Base-by-base conservation (phyloP, 208 protist genomes). In the Herpetomonas tarakana region DNA sequence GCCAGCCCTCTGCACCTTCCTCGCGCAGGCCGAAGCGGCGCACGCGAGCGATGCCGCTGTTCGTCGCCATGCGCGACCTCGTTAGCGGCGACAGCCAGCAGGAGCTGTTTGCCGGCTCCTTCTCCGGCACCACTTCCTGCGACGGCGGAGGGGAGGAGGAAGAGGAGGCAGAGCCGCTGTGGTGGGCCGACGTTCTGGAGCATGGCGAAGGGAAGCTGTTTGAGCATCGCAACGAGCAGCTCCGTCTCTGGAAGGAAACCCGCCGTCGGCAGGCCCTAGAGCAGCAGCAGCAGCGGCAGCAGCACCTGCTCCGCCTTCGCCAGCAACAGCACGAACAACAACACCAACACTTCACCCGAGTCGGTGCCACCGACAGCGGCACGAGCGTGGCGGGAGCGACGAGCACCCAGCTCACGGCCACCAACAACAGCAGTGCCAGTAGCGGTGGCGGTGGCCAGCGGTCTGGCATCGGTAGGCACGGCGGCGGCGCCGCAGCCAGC, bases 171-270 rank as follows among this genome's bases (percentile, higher is more conserved):
- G 68, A 86, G 29, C 66, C 65, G n/a, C 71, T 86, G 21, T 82
- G 75, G 75, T 86, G 79, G 79, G 60, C 22, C n/a, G 79, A 86
- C 50, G 66, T 86, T 14, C 21, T 80, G 24, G 49, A 70, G 38
- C 62, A 79, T 49, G 75, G 75, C 27, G 58, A 76, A 49, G 30
- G 30, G n/a, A 29, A 52, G 57, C 26, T 52, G 50, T 45, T 2
- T 21, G 63, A 25, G 25, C 45, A 2, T 19, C 50, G 3, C 18
- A 28, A 21, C 35, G 39, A 21, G 21, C 30, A 60, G 39, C 55
- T 21, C 3, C 38, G 22, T 1, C 57, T 62, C 31, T 28, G 65
- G n/a, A 49, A 9, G 4, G 60, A 27, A 3, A 67, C 54, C 59
- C 67, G 67, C 1, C 60, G 57, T 16, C 60, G 53, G 24, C 35